Conservation (phyloP, 192 early-diverging fungal species). For the Entomortierella lignicola region DNA sequence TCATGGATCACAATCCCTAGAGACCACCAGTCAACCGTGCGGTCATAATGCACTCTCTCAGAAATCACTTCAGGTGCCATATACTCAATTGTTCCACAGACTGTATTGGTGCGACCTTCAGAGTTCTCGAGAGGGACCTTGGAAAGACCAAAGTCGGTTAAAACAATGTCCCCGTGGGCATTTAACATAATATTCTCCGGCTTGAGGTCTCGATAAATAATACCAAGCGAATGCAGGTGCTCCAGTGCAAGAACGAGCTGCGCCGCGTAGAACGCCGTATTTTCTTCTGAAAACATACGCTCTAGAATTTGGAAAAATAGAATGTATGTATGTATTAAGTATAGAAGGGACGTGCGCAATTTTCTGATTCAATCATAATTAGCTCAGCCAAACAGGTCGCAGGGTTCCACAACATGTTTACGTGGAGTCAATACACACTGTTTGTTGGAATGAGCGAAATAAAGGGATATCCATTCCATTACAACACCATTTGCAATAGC, state of each 20-base stretch:
- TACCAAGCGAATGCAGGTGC: conserved; percentile 88
- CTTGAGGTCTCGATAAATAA: conserved; percentile 90
- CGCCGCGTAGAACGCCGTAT: conserved; percentile 87
- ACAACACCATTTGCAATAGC: not conserved
- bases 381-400: conserved; percentile 13
- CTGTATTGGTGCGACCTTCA: conserved; percentile 65
- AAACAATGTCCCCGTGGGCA: conserved; percentile 80
- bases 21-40: conserved; percentile 92
- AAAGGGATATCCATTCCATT: not conserved
- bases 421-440: not conserved
- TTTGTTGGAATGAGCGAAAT: not conserved
- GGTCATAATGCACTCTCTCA: conserved; percentile 69
- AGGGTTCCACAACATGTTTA: conserved; percentile 11
- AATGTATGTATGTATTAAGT: not conserved
- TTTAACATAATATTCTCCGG: conserved; percentile 81
- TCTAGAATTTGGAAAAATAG: conserved; percentile 37
- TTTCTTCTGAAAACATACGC: conserved; percentile 81
- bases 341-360: conserved; percentile 19
- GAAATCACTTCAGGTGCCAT: conserved; percentile 82
- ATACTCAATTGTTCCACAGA: conserved; percentile 86
- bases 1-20: conserved; percentile 91
- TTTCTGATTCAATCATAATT: conserved; percentile 3
- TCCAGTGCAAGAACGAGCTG: conserved; percentile 89
- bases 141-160: conserved; percentile 96
- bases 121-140: conserved; percentile 71